Base-by-base conservation (phyloP, 176 grass and related monocot species). In the Poa annua region DNA sequence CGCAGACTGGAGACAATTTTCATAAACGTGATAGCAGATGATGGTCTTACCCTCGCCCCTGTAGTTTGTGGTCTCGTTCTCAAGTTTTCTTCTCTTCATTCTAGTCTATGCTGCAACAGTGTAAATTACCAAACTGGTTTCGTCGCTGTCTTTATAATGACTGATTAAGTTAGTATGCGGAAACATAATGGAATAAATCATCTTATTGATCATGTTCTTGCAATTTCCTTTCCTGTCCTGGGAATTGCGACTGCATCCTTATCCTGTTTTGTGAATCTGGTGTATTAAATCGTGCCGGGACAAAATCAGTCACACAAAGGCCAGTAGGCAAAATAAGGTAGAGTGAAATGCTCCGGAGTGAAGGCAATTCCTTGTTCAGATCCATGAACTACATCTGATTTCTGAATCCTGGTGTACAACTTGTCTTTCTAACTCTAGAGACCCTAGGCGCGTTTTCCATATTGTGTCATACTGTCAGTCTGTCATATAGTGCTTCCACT, bases 121-220 rank as follows among this genome's bases (percentile, higher is more conserved):
- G 80, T 86, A 90, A 86, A 90, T 86, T 83, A 83, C 85, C 76
- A 39, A 90, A 75, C 75, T 86, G 75, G 39, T 82, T 83, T 56
- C 48, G 73, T 50, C 84, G 48, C 49, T 86, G 47, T 41, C 79
- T 63, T 85, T 79, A 75, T 76, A 86, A 79, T 83, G 67, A 79
- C 66, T 83, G 57, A 74, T 86, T 79, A 66, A 74, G 79, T 35
- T 79, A 90, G 88, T n/a, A n/a, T n/a, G n/a, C n/a, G 3, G 39
- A 90, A 77, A 86, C 84, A 86, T 86, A 83, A 90, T 90, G 75
- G 66, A 86, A 86, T 86, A 90, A 90, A 90, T 78, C 66, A 78
- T 55, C 73, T 78, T 67, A 57, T 82, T 82, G 88, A 72, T 54
- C 83, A 56, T 86, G 35, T 24, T 78, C 3, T 83, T 74, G 11